These are phyloP conservation scores for Ganoderma multipileum DNA, from an alignment of 1,284 basidiomycete species.

Conservation along the genomic window DNA sequence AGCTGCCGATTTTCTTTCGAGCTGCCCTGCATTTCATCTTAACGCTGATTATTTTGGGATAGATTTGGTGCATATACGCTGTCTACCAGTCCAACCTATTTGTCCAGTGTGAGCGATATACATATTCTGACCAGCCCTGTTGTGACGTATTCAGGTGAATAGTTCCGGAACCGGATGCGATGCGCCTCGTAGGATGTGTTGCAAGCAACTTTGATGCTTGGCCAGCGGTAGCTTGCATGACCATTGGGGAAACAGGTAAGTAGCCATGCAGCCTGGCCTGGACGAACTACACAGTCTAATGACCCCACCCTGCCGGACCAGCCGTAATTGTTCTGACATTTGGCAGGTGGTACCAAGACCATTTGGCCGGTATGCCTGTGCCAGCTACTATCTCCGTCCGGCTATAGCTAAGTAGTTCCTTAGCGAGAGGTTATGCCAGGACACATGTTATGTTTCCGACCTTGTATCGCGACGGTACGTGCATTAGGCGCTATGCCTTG, in stretches of 20 bases:
- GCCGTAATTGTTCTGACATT: not conserved
- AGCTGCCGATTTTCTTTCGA: not conserved
- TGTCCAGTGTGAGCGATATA: not conserved
- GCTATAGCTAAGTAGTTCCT: not conserved
- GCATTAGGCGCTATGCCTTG: not conserved
- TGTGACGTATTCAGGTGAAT: not conserved
- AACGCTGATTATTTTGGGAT: not conserved
- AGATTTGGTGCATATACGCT: not conserved
- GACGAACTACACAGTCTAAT: too few relatives aligned
- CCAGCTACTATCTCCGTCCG: not conserved
- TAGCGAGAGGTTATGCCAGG: not conserved
- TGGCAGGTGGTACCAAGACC: not conserved
- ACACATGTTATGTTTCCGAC: not conserved
- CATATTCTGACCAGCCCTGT: not conserved
- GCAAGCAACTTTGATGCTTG: not conserved
- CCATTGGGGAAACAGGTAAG: not conserved
- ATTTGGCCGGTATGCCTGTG: not conserved
- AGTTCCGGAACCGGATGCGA: not conserved
- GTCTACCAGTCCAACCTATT: not conserved
- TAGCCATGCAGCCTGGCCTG: too few relatives aligned
- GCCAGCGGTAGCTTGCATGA: not conserved
- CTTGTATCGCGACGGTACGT: slow-evolving; percentile 13
- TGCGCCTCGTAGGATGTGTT: not conserved
- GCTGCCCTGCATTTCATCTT: not conserved
- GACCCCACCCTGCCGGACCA: not conserved